Base-by-base conservation (phyloP, 179 eudicot species). In the Carnegiea gigantea region DNA sequence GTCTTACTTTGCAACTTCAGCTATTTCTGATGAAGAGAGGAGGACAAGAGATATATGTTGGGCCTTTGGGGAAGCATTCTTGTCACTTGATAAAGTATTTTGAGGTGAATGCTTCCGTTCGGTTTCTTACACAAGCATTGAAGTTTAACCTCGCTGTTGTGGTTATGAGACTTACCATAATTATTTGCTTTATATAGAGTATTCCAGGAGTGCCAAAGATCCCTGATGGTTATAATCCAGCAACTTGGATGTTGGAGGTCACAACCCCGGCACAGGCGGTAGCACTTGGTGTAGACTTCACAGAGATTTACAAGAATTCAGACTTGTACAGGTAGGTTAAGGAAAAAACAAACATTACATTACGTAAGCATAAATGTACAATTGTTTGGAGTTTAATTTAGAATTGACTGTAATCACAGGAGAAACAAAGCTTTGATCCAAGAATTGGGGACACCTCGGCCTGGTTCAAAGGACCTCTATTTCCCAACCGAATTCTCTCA, bases 41-140 rank as follows among this genome's bases (percentile, higher is more conserved):
- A 80, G 98, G 98, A 5, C 82, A 88, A 85, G 96, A 93, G 79
- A 91, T 93, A 77, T 93, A 92, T 38, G 93, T 91, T 48, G 98
- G 98, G 17, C 98, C 98, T 2, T 68, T 93, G 76, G 98, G 96
- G 51, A 88, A 76, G 9, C 85, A 84, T 73, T 92, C 96, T 74
- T 87, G 86, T 83, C 89, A 91, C 8, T 79, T 93, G 53, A 86
- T 93, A 83, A 81, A 88, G 28, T 93, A 93, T 83, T 93, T 92
- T 72, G 98, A 93, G 98, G 98, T 93, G 73, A 80, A 60, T 11
- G 24, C 53, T 53, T 67, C n/a, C 49, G 72, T 51, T 24, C 23
- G 60, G 24, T 13, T 21, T 54, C 11, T 48, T 13, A 17, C 30
- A 33, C 1, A 51, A 36, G 44, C 18, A 28, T 48, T 72, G 0